Conservation (phyloP, 2,329 filamentous ascomycete genomes). For the Diatrype stigma region DNA sequence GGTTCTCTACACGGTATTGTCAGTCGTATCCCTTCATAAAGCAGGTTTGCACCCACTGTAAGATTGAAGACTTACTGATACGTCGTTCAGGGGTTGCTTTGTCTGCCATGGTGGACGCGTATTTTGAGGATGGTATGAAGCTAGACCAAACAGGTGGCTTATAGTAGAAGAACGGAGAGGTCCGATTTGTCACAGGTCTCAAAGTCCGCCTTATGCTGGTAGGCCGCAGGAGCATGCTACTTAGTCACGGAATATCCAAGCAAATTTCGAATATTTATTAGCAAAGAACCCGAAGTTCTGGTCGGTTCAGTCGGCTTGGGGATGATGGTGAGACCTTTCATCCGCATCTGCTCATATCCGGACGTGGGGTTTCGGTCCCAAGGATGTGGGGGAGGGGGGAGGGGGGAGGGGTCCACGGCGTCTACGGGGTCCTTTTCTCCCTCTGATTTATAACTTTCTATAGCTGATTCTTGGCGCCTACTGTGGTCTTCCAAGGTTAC, state of each 20-base stretch:
- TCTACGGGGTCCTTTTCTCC: too few species aligned
- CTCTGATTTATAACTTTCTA: too few species aligned
- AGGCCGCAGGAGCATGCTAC: neutral
- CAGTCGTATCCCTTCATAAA: neutral
- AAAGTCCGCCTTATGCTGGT: neutral
- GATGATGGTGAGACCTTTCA: neutral
- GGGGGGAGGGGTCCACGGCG: too few species aligned
- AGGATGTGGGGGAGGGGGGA: too few species aligned
- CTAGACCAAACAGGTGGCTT: neutral
- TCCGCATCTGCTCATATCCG: neutral
- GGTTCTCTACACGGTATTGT: conserved; percentile 35
- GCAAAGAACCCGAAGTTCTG: neutral
- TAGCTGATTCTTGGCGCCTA: too few species aligned
- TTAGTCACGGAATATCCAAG: neutral
- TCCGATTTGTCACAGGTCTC: neutral
- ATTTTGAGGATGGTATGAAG: conserved; percentile 7
- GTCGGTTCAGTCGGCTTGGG: too few species aligned
- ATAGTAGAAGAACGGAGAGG: neutral
- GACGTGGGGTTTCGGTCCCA: too few species aligned
- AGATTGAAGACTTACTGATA: conserved; percentile 17
- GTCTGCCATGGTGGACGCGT: conserved; percentile 12
- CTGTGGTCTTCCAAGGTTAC: too few species aligned
- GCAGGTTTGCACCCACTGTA: neutral
- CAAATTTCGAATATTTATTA: neutral
- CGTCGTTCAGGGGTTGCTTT: conserved; percentile 16